Evolutionary conservation across 495 filamentous ascomycete species (phyloP), one percentile per base, ranked within the genome.

Genomic region (Daldinia bambusicola): DNA sequence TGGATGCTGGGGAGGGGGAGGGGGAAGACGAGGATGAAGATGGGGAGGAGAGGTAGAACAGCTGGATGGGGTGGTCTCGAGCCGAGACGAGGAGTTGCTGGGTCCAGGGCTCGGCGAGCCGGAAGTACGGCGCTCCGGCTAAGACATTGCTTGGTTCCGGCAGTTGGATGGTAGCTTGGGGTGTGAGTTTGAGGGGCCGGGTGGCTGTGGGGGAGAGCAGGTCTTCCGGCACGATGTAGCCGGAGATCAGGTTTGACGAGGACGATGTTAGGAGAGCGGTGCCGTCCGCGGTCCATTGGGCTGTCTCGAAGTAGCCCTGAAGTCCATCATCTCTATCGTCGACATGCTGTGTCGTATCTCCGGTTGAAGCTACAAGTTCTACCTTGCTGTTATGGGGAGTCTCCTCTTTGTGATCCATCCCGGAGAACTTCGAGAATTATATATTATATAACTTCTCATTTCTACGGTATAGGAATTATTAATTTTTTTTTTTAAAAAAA

Each of bases 181-280:
- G 84, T 2, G 71, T 77, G 20, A 98, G 82, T 4, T 68, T 57
- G 58, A 86, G 80, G 2, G 86, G 83, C 37, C 77, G 79, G 34
- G 0, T 51, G 57, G 57, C 61, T 18, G 43, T 61, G 20, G 85
- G 80, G 10, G 89, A 84, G 37, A 97, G 87, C 26, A 97, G 88
- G 75, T 90, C 85, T 10, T 84, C 81, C 0, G 93, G 93, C 48
- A 97, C 74, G 34, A 96, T 86, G 78, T 89, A 95, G 12, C 89
- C 87, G 56, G 87, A 84, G 45, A 96, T 83, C 53, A 80, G 82
- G 71, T 94, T 88, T 65, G 92, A 85, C 6, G 87, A 89, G 41
- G 85, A 90, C 30, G 86, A 85, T n/a, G 93, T 91, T 73, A 99
- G 75, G 53, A 98, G 80, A 6, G 87, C 88, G 9, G 93, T 95